Evolutionary conservation across 768 basidiomycete genomes (phyloP).

Genomic region (Calocera cornea): DNA sequence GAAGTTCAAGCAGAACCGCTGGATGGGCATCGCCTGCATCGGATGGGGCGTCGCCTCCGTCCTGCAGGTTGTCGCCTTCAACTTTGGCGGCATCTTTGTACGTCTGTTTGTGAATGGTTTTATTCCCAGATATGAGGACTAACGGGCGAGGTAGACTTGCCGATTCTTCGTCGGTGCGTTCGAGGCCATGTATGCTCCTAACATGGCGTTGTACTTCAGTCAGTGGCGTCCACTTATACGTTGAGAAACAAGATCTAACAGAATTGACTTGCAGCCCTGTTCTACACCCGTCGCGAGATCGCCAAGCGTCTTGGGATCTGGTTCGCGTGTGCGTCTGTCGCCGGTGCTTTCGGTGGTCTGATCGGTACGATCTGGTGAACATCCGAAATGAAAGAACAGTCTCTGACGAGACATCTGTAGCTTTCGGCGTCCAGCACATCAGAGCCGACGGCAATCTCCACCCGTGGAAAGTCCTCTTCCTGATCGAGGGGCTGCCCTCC

Average conservation of each 20-base stretch:
- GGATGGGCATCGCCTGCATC: too few species aligned
- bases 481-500: conserved; percentile 40
- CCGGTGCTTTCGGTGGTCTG: conserved; percentile 74
- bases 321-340: conserved; percentile 74
- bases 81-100: conserved; percentile 44
- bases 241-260: too few species aligned
- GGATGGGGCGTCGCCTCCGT: too few species aligned
- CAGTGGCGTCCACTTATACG: conserved; percentile 18
- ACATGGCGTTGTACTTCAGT: conserved; percentile 68
- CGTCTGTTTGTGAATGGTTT: too few species aligned
- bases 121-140: too few species aligned
- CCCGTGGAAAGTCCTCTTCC: neutral
- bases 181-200: conserved; percentile 65
- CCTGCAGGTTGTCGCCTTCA: conserved; percentile 43
- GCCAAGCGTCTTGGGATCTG: conserved; percentile 65
- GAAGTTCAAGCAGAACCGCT: too few species aligned
- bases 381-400: neutral
- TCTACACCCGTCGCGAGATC: conserved; percentile 62
- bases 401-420: neutral
- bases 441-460: neutral
- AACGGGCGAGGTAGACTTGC: conserved; percentile 14
- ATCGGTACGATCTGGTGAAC: conserved; percentile 30
- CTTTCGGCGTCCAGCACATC: neutral
- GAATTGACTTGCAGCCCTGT: conserved; percentile 38
- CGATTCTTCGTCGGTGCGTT: conserved; percentile 59